Evolutionary conservation across 768 basidiomycete species (phyloP), one percentile per base, ranked within the genome.

Genomic region (Candolleomyces eurysporus): DNA sequence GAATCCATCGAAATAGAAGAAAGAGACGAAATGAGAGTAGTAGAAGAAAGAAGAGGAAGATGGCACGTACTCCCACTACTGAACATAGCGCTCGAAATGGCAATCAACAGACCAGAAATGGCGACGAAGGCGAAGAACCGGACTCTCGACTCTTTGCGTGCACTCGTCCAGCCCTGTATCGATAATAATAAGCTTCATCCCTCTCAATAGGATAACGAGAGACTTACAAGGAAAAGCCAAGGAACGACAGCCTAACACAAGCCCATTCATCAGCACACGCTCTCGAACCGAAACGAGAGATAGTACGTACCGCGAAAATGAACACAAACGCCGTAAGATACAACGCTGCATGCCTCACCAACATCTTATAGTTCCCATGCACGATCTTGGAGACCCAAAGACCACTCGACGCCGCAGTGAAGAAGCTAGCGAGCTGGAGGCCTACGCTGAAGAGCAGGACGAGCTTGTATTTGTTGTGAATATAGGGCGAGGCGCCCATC

Each of bases 371-470:
- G 14, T 71, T 60, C 0, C 74, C 75, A 51, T 72, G 71, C 30
- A 71, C 75, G 14, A 82, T 73, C 65, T 83, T 81, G 64, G 79
- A 75, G 22, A 83, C 74, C 84, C 84, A 86, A 60, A 84, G 69
- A 3, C 69, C 76, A 4, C 78, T 73, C 14, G 79, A 76, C 5
- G 80, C 76, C 4, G 84, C 53, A 3, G 75, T 74, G 65, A 86
- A 84, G 69, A 86, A 85, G 7, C 72, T 70, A 1, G 81, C 69
- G 4, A 85, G 75, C 40, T 84, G 82, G 13, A 84, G 66, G 60
- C 69, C 74, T 26, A 81, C 82, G 7, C 76, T 81, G 60, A 85
- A 78, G 42, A 79, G 65, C 13, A 84, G 75, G 17, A 80, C 75
- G 57, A 82, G 70, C 83, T 84, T 26, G 48, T 26, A 43, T 39